Evolutionary conservation across 2,329 filamentous ascomycete species (phyloP), one percentile per base, ranked within the genome.

Genomic region (Cordyceps tenuipes): DNA sequence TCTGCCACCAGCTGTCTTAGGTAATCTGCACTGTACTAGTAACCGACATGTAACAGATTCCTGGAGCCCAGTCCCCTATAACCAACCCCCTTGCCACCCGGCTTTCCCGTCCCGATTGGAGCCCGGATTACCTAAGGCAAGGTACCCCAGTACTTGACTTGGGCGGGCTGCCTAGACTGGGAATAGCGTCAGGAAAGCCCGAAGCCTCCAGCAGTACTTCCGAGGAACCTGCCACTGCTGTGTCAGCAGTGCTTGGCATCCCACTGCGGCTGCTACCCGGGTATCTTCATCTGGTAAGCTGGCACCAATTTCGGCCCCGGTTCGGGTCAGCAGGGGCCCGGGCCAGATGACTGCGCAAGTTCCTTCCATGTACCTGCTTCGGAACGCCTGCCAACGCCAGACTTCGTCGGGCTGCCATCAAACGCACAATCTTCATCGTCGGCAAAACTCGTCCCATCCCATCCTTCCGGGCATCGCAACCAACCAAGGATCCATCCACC

Each of bases 141-240:
- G 34, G 34, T 13, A 36, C 34, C 34, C 34, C 9, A 36, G 34
- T 36, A 9, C 34, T 43, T 7, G 43, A 9, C 34, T 43, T 7
- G 43, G 43, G 52, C 52, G 39, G 52, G 21, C 52, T 44, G 41
- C 39, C 52, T 39, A 46, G 52, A 26, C 52, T 55, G 52, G 52
- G 39, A 44, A 55, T 46, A 46, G 50, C 50, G 50, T 43, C 50
- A 43, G 13, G 9, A 21, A 21, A 43, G 21, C 19, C 21, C 36
- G 50, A 3, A 34, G 26, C 29, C 19, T 31, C 5, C 39, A 43
- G 15, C 39, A 43, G 17, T 43, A 43, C 39, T 15, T 43, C 17
- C 17, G 15, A 43, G 39, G 17, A n/a, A 46, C 43, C 10, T 46
- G 43, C 3, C 43, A 3, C 9, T 12, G 29, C 48, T 34, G 26